These are phyloP conservation scores for Pseudozyma tsukubaensis DNA, from an alignment of 1,284 basidiomycete species.

Conservation along the genomic window DNA sequence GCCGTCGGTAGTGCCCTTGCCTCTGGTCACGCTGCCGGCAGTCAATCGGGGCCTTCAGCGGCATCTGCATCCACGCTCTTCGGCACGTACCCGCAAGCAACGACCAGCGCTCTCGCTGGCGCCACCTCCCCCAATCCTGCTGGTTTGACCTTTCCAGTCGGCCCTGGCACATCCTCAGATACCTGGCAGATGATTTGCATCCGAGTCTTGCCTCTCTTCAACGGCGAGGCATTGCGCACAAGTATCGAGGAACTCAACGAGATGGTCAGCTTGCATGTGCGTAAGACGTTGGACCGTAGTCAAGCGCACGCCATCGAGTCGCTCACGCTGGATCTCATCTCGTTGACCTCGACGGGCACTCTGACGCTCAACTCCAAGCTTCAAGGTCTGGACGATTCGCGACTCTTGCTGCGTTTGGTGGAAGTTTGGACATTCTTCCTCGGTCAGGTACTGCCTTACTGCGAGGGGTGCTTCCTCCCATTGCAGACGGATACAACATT, in stretches of 20 bases:
- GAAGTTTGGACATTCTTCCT: constrained; percentile 95
- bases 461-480: constrained; percentile 76
- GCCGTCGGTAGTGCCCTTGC: constrained; percentile 14
- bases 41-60: constrained; percentile 13
- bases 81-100: constrained; percentile 13
- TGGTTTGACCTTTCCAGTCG: constrained; percentile 16
- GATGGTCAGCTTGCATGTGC: constrained; percentile 78
- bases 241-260: constrained; percentile 92
- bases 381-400: constrained; percentile 73
- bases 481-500: constrained; percentile 65
- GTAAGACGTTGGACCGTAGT: constrained; percentile 70
- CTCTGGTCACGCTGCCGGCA: constrained; percentile 5
- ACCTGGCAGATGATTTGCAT: constrained; percentile 83
- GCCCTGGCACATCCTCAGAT: constrained; percentile 41
- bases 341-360: constrained; percentile 88
- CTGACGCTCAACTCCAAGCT: constrained; percentile 89
- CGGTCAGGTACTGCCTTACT: constrained; percentile 88
- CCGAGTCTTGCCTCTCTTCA: constrained; percentile 88
- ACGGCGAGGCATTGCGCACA: constrained; percentile 85
- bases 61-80: constrained; percentile 8
- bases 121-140: constrained; percentile 34
- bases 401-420: constrained; percentile 80
- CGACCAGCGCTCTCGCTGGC: constrained; percentile 2
- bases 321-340: constrained; percentile 82
- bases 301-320: constrained; percentile 70